A percentile compares a stretch with the other conserved stretches of the same genome.
These are phyloP conservation scores for Incumbomyces lentus DNA, from an alignment of 2,329 filamentous ascomycete genomes.

Conservation along the genomic window DNA sequence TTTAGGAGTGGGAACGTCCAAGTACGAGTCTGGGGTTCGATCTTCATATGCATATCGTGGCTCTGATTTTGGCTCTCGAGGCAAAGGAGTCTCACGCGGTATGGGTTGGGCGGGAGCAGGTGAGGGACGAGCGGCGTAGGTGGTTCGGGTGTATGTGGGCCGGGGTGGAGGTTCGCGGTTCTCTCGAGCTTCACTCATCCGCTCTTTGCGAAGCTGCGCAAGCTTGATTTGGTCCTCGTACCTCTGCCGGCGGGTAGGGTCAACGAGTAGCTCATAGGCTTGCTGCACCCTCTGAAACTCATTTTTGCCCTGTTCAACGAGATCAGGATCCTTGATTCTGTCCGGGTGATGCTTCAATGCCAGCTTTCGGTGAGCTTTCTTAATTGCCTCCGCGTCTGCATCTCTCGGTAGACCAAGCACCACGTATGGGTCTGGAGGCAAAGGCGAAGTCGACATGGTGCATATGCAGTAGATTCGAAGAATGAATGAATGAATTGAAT, in stretches of 20 bases:
- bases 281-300: slow-evolving; percentile 89
- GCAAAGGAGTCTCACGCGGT: slow-evolving; percentile 1
- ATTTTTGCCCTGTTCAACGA: slow-evolving; percentile 68
- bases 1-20: slow-evolving; percentile 26
- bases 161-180: slow-evolving; percentile 1
- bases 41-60: slow-evolving; percentile 34
- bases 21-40: slow-evolving; percentile 26
- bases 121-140: slow-evolving; percentile 14
- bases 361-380: slow-evolving; percentile 71
- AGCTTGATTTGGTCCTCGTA: slow-evolving; percentile 70
- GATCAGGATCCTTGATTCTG: slow-evolving; percentile 68
- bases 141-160: slow-evolving; percentile 13
- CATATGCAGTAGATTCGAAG: neutral
- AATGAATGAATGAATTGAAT: neutral
- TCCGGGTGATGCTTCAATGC: slow-evolving; percentile 84
- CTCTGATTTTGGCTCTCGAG: slow-evolving; percentile 28
- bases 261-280: slow-evolving; percentile 80
- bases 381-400: slow-evolving; percentile 61
- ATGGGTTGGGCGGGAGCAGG: slow-evolving; percentile 9
- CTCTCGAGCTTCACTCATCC: slow-evolving; percentile 35
- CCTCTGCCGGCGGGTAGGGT: slow-evolving; percentile 59
- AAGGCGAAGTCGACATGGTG: slow-evolving; percentile 34
- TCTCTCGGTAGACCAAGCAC: slow-evolving; percentile 63
- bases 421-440: slow-evolving; percentile 62
- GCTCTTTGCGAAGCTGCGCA: slow-evolving; percentile 52